Evolutionary conservation across 495 filamentous ascomycete species (phyloP), one percentile per base, ranked within the genome.

Genomic region (Lindgomyces ingoldianus): DNA sequence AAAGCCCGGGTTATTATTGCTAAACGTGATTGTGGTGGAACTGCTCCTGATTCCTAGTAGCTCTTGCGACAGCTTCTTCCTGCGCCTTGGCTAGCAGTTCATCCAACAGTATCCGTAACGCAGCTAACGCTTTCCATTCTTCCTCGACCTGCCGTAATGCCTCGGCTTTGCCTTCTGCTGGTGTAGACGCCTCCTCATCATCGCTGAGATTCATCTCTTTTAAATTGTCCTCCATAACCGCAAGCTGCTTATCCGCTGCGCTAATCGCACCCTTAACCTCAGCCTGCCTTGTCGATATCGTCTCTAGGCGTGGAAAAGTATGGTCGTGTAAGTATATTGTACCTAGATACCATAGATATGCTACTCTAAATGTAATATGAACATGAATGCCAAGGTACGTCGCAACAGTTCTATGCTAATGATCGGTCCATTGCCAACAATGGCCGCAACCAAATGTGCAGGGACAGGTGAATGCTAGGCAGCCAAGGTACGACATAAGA

Each of bases 41-140:
- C 3, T 4, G 6, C 19, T n/a, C 19, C 27, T n/a, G 48, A 4
- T 51, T n/a, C n/a, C n/a, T n/a, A n/a, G 48, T 24, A 51, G 48
- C 48, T 51, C 27, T 50, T 21, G 54, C 54, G 16, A 57, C 56
- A 67, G 69, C 74, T 50, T 74, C 75, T 57, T 70, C 69, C 51
- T 73, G 70, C 41, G 70, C 65, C 46, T 61, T 73, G 3, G 57
- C 69, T 46, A 74, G 71, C 45, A 77, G 71, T 42, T 71, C 71
- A 59, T 71, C 60, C 21, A 77, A 60, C 55, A 77, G 51, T 60
- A 62, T 72, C 53, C 65, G 70, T 45, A 69, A 77, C 26, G 64
- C 69, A 57, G 48, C 50, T 56, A 75, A 44, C 18, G 54, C 70
- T 48, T 51, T 68, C 55, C 70, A 59, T 60, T 74, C 74, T 56